These are phyloP conservation scores for Pyracantha coccinea DNA, from an alignment of 331 rosid genomes.

Conservation along the genomic window DNA sequence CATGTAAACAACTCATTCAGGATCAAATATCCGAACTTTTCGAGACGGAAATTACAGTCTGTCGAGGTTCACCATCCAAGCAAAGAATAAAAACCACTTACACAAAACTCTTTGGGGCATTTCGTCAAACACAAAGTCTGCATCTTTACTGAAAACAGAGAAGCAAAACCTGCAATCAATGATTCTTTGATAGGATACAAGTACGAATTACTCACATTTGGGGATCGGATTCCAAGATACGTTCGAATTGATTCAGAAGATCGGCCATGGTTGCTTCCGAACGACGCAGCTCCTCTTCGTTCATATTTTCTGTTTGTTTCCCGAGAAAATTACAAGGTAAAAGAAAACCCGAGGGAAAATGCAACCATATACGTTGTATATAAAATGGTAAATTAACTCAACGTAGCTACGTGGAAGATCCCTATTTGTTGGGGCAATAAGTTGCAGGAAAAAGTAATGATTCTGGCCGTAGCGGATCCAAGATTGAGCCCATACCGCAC, in stretches of 20 bases:
- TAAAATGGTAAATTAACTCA: neutral
- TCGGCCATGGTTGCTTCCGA: slow-evolving; percentile 19
- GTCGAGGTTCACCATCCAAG: neutral
- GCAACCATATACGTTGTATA: neutral
- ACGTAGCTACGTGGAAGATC: neutral
- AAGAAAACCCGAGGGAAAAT: neutral
- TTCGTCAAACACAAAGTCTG: neutral
- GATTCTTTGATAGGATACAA: neutral
- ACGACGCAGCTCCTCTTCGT: neutral
- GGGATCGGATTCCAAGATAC: slow-evolving; percentile 56
- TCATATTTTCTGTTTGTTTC: slow-evolving; percentile 3
- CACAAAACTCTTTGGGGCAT: neutral
- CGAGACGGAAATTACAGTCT: neutral
- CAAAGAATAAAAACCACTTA: neutral
- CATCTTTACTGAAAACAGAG: neutral
- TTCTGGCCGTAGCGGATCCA: neutral
- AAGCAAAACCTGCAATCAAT: neutral
- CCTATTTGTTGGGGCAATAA: neutral
- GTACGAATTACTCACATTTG: slow-evolving; percentile 39
- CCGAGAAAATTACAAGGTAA: neutral
- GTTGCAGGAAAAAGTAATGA: neutral
- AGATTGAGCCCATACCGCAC: neutral
- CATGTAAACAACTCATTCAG: neutral
- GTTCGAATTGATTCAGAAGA: slow-evolving; percentile 54
- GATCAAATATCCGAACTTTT: neutral